Base-by-base conservation (phyloP, 2,329 filamentous ascomycete species). In the Neonectria ditissima region DNA sequence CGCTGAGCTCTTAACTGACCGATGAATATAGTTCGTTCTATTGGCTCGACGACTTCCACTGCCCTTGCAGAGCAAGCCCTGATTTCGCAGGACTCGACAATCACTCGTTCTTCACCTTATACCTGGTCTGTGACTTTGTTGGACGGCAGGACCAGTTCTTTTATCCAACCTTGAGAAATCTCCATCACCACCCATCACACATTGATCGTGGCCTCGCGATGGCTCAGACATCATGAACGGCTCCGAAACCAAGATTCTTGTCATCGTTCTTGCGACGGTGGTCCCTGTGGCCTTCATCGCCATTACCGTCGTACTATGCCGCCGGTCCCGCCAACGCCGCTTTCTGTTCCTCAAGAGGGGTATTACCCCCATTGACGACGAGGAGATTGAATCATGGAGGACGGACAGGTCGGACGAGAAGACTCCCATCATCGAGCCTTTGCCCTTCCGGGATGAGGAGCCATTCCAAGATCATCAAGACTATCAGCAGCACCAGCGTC, bases 361-460 rank as follows among this genome's bases (percentile, higher is more conserved):
- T 51, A 86, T 86, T 47, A 86, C 87, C 0, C 88, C 88, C 13
- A 89, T 90, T 63, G 83, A 86, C 65, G 88, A 90, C 69, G 87
- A 89, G 63, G 88, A 90, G 74, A 90, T 90, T 62, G 86, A 86
- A 68, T 88, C 86, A 4, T 90, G 88, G 88, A 88, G 86, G 71
- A 77, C 78, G 28, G 79, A 77, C 56, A 74, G 73, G 55, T 54
- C 53, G 52, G 68, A 73, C 43, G 74, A 79, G 68, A 77, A 79
- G 72, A 68, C 70, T 13, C 77, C 56, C n/a, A 62, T 72, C 41
- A 63, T 67, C 32, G 67, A 72, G 55, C 62, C 61, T 28, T 26
- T 55, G 16, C 24, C 50, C 57, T 51, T 24, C 22, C 26, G 28
- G 11, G 26, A 30, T 4, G 47, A 50, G 47, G 47, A 47, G 55